Evolutionary conservation across 805 yeast genomes (phyloP).

Genomic region (Candida piceae): DNA sequence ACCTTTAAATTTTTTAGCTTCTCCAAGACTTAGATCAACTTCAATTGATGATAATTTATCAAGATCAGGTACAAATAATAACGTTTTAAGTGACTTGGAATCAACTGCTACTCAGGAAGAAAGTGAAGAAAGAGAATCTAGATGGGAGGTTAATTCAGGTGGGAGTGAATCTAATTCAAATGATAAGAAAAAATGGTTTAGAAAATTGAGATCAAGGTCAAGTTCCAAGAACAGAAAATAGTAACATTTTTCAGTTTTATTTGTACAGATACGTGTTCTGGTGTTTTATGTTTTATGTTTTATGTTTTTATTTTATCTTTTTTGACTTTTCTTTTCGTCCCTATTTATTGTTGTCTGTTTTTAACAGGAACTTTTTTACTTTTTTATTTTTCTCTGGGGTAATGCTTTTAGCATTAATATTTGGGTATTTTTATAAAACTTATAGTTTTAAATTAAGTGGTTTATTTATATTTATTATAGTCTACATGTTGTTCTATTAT

Average conservation of each 20-base stretch:
- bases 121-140: constrained; percentile 19
- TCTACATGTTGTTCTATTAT: too few species aligned
- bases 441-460: too few species aligned
- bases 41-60: constrained; percentile 11
- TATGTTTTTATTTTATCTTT: constrained; percentile 4
- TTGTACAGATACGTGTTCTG: too few species aligned
- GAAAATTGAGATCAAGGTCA: constrained; percentile 33
- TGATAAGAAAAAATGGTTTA: constrained; percentile 38
- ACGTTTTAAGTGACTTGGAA: too few species aligned
- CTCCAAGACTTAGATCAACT: constrained; percentile 12
- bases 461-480: too few species aligned
- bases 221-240: constrained; percentile 18
- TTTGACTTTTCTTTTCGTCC: too few species aligned
- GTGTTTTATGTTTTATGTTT: constrained; percentile 3
- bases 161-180: constrained; percentile 2
- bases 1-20: constrained; percentile 10
- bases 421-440: too few species aligned
- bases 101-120: not conserved
- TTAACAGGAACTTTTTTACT: too few species aligned
- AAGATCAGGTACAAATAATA: not conserved
- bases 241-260: too few species aligned
- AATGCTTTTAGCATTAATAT: not conserved
- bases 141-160: constrained; percentile 23
- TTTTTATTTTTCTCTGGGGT: not conserved
- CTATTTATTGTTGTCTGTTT: too few species aligned